Conservation (phyloP, 257 asterid genomes). For the Parsonsia alboflavescens region DNA sequence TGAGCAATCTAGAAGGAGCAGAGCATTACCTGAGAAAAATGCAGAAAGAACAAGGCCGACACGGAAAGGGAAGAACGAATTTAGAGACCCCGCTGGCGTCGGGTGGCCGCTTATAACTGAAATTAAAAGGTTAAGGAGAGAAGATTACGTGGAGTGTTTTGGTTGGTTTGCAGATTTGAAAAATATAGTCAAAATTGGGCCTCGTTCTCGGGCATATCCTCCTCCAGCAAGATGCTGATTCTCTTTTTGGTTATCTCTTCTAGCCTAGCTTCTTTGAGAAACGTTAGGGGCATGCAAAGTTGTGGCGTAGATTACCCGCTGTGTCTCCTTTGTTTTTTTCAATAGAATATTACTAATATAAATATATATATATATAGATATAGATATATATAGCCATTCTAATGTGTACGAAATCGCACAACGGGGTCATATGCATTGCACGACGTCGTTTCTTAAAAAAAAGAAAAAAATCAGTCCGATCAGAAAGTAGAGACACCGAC, state of each 20-base stretch:
- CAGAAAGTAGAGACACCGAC: too few relatives aligned
- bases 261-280: not conserved
- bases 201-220: conserved; percentile 13
- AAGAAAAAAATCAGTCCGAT: too few relatives aligned
- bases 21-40: conserved; percentile 21
- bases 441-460: too few relatives aligned
- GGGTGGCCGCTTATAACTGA: conserved; percentile 32
- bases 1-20: not conserved
- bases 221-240: not conserved
- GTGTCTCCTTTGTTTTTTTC: not conserved
- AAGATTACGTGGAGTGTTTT: conserved; percentile 6
- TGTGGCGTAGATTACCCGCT: not conserved
- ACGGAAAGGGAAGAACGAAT: conserved; percentile 6
- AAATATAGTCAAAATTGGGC: conserved; percentile 7
- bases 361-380: too few relatives aligned
- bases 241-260: not conserved
- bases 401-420: too few relatives aligned
- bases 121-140: not conserved
- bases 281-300: not conserved
- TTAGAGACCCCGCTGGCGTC: conserved; percentile 7
- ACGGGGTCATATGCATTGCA: too few relatives aligned
- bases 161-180: conserved; percentile 16
- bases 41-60: conserved; percentile 14
- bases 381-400: too few relatives aligned
- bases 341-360: not conserved